Conservation (phyloP, 495 filamentous ascomycete species). For the Aspergillus egyptiacus region DNA sequence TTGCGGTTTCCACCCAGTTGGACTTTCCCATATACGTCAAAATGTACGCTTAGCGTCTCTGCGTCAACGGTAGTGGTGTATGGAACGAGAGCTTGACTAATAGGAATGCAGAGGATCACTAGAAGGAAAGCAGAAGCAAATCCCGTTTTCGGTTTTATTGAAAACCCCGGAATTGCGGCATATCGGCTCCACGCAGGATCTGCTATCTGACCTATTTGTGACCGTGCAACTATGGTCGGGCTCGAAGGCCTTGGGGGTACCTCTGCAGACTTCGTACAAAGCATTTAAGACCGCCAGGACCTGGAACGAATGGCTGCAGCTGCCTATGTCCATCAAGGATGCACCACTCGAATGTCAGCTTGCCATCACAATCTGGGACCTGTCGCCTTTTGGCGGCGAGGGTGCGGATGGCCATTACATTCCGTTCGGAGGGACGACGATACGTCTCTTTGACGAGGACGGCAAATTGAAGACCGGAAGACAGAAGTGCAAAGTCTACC, state of each 20-base stretch:
- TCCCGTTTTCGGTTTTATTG: slow-evolving; percentile 72
- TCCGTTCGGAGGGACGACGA: slow-evolving; percentile 91
- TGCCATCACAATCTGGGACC: slow-evolving; percentile 92
- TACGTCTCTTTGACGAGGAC: slow-evolving; percentile 84
- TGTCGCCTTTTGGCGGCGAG: slow-evolving; percentile 68
- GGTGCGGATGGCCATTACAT: slow-evolving; percentile 65
- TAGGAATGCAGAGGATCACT: slow-evolving; percentile 59
- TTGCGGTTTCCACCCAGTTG: slow-evolving; percentile 77
- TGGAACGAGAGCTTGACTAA: background rate
- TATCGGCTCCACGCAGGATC: slow-evolving; percentile 69
- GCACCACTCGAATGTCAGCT: slow-evolving; percentile 74
- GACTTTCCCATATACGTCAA: slow-evolving; percentile 74
- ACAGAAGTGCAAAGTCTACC: slow-evolving; percentile 83
- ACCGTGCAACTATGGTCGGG: slow-evolving; percentile 93
- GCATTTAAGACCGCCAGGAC: slow-evolving; percentile 70
- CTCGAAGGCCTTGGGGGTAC: slow-evolving; percentile 88
- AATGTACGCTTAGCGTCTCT: slow-evolving; percentile 51
- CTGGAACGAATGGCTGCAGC: slow-evolving; percentile 94
- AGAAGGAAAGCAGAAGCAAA: slow-evolving; percentile 76
- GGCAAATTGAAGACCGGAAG: slow-evolving; percentile 84
- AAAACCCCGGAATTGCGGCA: slow-evolving; percentile 73
- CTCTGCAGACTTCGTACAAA: slow-evolving; percentile 87
- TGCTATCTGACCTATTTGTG: slow-evolving; percentile 81
- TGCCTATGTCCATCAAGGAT: slow-evolving; percentile 77
- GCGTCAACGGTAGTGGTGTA: background rate